Base-by-base conservation (phyloP, 2,329 filamentous ascomycete genomes). In the Aaosphaeria pasadenensis region DNA sequence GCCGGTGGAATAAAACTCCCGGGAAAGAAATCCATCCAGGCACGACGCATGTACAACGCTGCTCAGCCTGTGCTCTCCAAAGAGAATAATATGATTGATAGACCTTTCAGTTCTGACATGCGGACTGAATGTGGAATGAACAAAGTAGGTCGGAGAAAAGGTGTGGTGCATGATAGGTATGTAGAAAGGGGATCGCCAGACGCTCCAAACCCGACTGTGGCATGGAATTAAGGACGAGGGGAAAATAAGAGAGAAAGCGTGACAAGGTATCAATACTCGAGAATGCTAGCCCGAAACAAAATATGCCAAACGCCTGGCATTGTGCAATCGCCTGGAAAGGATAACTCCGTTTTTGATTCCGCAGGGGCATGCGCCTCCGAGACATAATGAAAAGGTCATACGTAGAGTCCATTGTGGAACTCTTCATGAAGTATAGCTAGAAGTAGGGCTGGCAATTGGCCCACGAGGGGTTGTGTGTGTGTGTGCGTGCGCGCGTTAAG, bases 261-360 rank as follows among this genome's bases (percentile, higher is more conserved):
- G 33, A 54, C 48, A 57, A 65, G 63, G 63, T 64, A 66, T 66
- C 59, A 57, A 63, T 57, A 49, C 53, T 57, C 46, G 45, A 53
- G 44, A 55, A 59, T 54, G 52, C 54, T 53, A 48, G 31, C 43
- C 50, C 40, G 31, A 51, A 49, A 47, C 38, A 48, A 52, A 31
- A 42, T 24, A 24, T 24, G 17, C 17, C 17, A 39, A 64, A 65
- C 63, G 63, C 63, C 63, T 32, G 44, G 51, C 46, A 55, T 43
- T 49, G 56, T 62, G 59, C 54, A 52, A 47, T 43, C 47, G 48
- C 49, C 57, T 11, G 56, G 45, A 66, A 24, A 24, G 17, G 17
- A 24, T 24, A 24, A 24, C 57, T 60, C 60, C 58, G 41, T 51
- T 58, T 58, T 64, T 57, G 56, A 24, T 56, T 48, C 50, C 39